Base-by-base conservation (phyloP, 148 eudicot species). In the Tetragonia tetragonoides region DNA sequence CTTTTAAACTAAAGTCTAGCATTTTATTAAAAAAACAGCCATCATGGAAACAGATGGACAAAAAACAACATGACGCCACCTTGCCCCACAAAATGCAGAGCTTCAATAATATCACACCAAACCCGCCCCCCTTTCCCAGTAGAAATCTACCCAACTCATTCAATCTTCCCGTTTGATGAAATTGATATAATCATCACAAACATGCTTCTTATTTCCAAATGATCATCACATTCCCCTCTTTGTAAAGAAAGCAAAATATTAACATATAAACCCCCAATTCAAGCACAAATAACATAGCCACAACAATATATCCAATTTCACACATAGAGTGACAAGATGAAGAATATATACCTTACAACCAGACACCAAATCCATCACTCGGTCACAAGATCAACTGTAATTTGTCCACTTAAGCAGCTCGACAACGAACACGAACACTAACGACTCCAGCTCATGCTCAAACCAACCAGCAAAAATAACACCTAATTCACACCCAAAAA, bases 301-400 rank as follows among this genome's bases (percentile, higher is more conserved):
- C 62, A 37, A 28, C 20, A 72, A 5, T 17, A 17, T 53, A 77
- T 10, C 16, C 78, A 79, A 34, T 20, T 28, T n/a, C 41, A 44
- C 47, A 78, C 12, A 21, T 66, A 54, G 41, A 59, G 0, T 21
- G 15, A 28, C 10, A 23, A 38, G 56, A 10, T 65, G 62, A 62
- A 77, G 51, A 17, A 21, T 23, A 57, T 18, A 44, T 88, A 92
- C 97, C 97, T 90, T 92, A 86, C 93, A 90, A 78, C 85, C 85
- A 53, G 97, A 75, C 66, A 84, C 90, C 86, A 92, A 86, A 92
- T 90, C 97, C 97, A 90, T 89, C 67, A 62, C 72, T 78, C 75
- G 47, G 71, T 51, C 39, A 21, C 70, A 77, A 77, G 81, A 81
- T 81, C 75, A 75, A 66, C 84, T 18, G 37, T 34, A 21, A 44